Conservation (phyloP, 805 yeast genomes). For the Candida succiphila region DNA sequence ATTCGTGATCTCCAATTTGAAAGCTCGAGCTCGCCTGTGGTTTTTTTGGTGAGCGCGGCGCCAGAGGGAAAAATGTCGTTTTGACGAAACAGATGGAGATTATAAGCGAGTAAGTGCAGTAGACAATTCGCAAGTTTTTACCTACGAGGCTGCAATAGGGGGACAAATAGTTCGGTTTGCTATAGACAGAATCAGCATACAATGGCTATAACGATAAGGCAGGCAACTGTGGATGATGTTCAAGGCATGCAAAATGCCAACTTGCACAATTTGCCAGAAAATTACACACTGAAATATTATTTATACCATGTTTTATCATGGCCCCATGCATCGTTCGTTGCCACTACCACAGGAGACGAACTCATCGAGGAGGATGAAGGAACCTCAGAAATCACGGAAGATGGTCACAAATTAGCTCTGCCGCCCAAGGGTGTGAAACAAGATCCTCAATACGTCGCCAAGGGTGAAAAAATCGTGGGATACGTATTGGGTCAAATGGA, state of each 20-base stretch:
- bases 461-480: slow-evolving; percentile 83
- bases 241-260: slow-evolving; percentile 96
- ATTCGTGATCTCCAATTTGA: too few species aligned
- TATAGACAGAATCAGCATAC: too few species aligned
- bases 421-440: slow-evolving; percentile 7
- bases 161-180: too few species aligned
- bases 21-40: too few species aligned
- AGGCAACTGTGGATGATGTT: slow-evolving; percentile 76
- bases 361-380: slow-evolving; percentile 14
- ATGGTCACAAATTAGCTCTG: slow-evolving; percentile 3
- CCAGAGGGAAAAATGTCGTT: too few species aligned
- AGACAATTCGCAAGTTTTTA: too few species aligned
- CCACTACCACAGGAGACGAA: slow-evolving; percentile 61
- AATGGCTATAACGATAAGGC: slow-evolving; percentile 86
- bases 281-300: slow-evolving; percentile 85
- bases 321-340: slow-evolving; percentile 97
- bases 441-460: slow-evolving; percentile 42
- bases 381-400: slow-evolving; percentile 1
- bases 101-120: too few species aligned
- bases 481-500: slow-evolving; percentile 96
- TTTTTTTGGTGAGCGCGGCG: too few species aligned
- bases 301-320: slow-evolving; percentile 89
- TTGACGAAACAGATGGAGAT: too few species aligned
- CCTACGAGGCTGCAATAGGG: too few species aligned
- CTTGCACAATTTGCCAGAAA: slow-evolving; percentile 86